Evolutionary conservation across 768 basidiomycete species (phyloP), one percentile per base, ranked within the genome.

Genomic region (Tylopilus plumbeoviolaceoides): DNA sequence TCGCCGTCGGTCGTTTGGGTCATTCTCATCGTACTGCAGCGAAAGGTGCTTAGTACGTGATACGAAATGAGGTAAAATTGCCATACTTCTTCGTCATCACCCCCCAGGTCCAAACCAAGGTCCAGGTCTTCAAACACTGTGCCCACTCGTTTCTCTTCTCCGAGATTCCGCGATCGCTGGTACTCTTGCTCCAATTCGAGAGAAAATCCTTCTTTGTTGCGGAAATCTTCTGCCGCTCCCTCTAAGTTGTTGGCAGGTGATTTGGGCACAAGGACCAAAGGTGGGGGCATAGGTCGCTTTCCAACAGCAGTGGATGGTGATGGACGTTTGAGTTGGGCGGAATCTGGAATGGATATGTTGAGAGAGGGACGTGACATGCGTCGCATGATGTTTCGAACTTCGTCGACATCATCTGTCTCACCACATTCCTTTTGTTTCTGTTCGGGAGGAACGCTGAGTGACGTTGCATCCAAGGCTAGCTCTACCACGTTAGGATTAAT

Each of bases 1-100:
- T 62, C 78, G 80, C 39, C 88, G 78, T 53, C 80, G 78, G 68
- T 89, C 89, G 61, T 89, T 75, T 41, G 85, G 84, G 60, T 89
- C 89, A 58, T 81, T 73, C 42, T 82, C 79, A 54, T 88, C 85
- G 59, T 78, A 84, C 85, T 89, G 59, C 7, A 31, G 44, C 20
- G 25, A 47, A 30, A 49, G 38, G 44, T 42, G 55, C 58, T 62
- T 53, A 69, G 60, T 39, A 47, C 14, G 41, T 21, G 49, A 47
- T 40, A 20, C 28, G 21, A 42, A 46, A 45, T 12, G 27, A 51
- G 15, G 46, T 36, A 52, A 50, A 36, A 43, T 38, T 39, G 69
- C 67, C 70, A 66, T 67, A 72, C 71, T 44, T 75, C 73, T 49
- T 75, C 70, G 11, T 75, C 76, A 25, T 75, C 73, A n/a, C 75